A percentile compares a stretch with the other conserved stretches of the same genome.
These are phyloP conservation scores for Ceratobasidium sp. DNA, from an alignment of 1,284 basidiomycete genomes.

Conservation along the genomic window DNA sequence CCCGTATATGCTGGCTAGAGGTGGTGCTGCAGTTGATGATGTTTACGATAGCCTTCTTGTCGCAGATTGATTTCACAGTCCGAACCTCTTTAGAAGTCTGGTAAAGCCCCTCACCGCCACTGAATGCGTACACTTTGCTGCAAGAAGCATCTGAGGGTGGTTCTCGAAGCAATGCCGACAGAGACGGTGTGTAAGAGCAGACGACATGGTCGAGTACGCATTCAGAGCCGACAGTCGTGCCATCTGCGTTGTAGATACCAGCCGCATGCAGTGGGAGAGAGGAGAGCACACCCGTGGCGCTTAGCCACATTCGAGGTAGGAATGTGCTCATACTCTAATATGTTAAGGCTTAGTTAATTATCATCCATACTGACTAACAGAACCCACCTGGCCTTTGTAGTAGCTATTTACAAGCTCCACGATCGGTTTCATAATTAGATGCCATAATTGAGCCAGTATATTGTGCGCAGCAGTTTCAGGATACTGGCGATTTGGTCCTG, in stretches of 20 bases:
- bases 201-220: neutral
- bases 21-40: neutral
- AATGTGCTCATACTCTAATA: neutral
- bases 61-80: neutral
- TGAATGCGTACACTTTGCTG: neutral
- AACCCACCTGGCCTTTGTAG: neutral
- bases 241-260: neutral
- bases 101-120: neutral
- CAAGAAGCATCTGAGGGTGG: neutral
- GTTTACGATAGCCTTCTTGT: neutral
- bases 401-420: neutral
- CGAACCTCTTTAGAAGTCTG: neutral
- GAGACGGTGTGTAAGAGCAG: neutral
- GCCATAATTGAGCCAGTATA: neutral
- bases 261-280: neutral
- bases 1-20: neutral
- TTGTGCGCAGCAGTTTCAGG: neutral
- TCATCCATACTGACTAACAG: neutral
- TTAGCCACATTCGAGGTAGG: neutral
- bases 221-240: neutral
- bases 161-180: neutral
- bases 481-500: neutral
- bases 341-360: too few relatives aligned
- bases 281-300: neutral
- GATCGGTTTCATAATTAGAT: neutral